A percentile compares a stretch with the other conserved stretches of the same genome.
phyloP scores from a whole-genome alignment of 2,329 filamentous ascomycete genomes.

The Bipolaris zeicola region DNA sequence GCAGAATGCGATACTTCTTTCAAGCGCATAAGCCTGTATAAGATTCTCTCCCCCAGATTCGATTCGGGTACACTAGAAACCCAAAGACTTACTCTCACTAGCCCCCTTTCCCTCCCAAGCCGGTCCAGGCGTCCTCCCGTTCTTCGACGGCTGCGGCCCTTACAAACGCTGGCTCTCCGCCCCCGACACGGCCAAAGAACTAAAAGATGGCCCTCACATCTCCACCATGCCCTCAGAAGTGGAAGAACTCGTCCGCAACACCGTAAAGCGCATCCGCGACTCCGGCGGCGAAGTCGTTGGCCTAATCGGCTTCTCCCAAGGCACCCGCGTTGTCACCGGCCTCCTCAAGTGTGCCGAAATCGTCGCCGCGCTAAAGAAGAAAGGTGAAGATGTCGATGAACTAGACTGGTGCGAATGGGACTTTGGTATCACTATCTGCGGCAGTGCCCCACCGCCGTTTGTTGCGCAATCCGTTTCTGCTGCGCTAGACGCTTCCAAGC shows the following conservation, averaged over 20 bases:
- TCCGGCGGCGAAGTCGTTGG: constrained; percentile 37
- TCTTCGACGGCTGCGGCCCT: constrained; percentile 48
- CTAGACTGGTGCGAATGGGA: constrained; percentile 24
- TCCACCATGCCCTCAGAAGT: constrained; percentile 21
- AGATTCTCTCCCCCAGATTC: no score
- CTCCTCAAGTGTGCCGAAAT: constrained; percentile 36
- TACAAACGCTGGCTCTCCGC: constrained; percentile 42
- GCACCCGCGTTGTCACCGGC: constrained; percentile 42
- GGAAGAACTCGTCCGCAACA: constrained; percentile 25
- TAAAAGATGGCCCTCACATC: constrained; percentile 20
- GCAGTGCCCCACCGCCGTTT: constrained; percentile 38
- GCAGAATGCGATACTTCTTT: no score
- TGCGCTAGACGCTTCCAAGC: constrained; percentile 13
- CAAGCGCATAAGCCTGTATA: no score
- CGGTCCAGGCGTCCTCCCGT: constrained; percentile 45
- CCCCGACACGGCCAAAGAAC: constrained; percentile 19
- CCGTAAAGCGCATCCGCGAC: constrained; percentile 18
- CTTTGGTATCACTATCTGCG: constrained; percentile 35
- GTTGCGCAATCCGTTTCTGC: constrained; percentile 21
- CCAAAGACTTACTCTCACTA: constrained; percentile 11
- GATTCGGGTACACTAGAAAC: background rate
- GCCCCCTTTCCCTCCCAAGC: constrained; percentile 42
- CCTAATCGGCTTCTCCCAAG: constrained; percentile 42
- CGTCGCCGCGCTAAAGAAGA: constrained; percentile 10
- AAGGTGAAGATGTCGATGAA: background rate